Conservation (phyloP, 495 filamentous ascomycete species). For the Aspergillus saccharolyticus region DNA sequence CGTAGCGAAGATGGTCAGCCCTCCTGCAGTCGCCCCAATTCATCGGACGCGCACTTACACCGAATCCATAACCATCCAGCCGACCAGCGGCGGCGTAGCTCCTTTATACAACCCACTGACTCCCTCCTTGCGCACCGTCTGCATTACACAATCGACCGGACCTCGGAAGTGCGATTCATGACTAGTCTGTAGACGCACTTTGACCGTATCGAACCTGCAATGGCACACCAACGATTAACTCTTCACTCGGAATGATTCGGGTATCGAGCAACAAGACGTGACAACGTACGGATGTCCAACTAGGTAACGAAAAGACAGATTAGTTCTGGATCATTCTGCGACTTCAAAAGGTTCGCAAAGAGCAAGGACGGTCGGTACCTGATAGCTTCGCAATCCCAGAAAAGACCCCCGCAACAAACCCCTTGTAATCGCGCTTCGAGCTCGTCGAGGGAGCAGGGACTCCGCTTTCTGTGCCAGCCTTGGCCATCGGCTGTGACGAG, state of each 20-base stretch:
- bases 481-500: constrained; percentile 3
- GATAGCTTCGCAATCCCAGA: constrained; percentile 86
- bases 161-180: constrained; percentile 70
- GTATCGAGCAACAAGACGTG: background rate
- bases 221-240: constrained; percentile 7
- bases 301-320: constrained; percentile 17
- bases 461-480: constrained; percentile 2
- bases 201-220: constrained; percentile 82
- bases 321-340: constrained; percentile 10
- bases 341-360: background rate
- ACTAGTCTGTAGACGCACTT: constrained; percentile 92
- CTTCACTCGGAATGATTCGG: constrained; percentile 7
- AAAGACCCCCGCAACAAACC: constrained; percentile 91
- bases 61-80: constrained; percentile 98
- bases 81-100: constrained; percentile 81
- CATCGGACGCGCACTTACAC: too few species aligned
- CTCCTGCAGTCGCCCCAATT: background rate
- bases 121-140: constrained; percentile 77
- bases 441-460: constrained; percentile 13
- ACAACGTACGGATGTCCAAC: constrained; percentile 62
- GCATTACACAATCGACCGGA: constrained; percentile 77
- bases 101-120: constrained; percentile 79
- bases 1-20: background rate
- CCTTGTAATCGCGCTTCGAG: constrained; percentile 62
- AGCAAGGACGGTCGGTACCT: constrained; percentile 49